A percentile compares a stretch with the other conserved stretches of the same genome.
Conservation (phyloP, 1,284 basidiomycete species). For the Fomitopsis betulina region DNA sequence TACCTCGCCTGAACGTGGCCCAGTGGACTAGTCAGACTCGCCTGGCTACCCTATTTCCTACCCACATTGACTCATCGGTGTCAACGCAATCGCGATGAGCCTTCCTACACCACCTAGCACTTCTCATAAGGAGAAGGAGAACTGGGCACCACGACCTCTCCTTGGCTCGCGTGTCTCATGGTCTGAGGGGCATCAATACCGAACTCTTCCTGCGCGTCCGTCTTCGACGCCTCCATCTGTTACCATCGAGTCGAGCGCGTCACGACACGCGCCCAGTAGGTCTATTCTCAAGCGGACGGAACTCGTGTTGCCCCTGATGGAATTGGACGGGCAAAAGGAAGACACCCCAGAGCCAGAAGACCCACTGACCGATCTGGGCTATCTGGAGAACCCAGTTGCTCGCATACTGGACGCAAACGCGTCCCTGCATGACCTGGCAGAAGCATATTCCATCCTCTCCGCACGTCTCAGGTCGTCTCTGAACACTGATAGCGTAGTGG, state of each 20-base stretch:
- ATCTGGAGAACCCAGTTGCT: constrained; percentile 56
- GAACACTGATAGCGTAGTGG: constrained; percentile 42
- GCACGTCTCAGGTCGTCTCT: constrained; percentile 55
- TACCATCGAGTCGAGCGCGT: constrained; percentile 29
- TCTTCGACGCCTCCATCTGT: constrained; percentile 18
- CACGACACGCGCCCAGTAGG: constrained; percentile 40
- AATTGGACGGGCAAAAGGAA: constrained; percentile 47
- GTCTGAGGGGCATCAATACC: constrained; percentile 53
- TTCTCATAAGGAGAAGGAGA: constrained; percentile 49
- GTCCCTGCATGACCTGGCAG: constrained; percentile 53
- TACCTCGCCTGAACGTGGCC: background rate
- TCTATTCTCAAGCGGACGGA: constrained; percentile 61
- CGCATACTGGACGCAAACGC: constrained; percentile 47
- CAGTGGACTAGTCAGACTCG: background rate
- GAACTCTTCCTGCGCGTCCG: constrained; percentile 37
- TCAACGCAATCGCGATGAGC: constrained; percentile 12
- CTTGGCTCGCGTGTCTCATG: constrained; percentile 46
- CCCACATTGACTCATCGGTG: background rate
- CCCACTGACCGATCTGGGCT: constrained; percentile 57
- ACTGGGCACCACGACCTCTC: constrained; percentile 27
- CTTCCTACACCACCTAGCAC: constrained; percentile 65
- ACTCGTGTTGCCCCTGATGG: constrained; percentile 31
- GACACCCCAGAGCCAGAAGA: constrained; percentile 67
- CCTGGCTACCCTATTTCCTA: background rate
- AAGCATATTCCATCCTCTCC: constrained; percentile 66